Conservation (phyloP, 179 eudicot species). For the Nepenthes alata region DNA sequence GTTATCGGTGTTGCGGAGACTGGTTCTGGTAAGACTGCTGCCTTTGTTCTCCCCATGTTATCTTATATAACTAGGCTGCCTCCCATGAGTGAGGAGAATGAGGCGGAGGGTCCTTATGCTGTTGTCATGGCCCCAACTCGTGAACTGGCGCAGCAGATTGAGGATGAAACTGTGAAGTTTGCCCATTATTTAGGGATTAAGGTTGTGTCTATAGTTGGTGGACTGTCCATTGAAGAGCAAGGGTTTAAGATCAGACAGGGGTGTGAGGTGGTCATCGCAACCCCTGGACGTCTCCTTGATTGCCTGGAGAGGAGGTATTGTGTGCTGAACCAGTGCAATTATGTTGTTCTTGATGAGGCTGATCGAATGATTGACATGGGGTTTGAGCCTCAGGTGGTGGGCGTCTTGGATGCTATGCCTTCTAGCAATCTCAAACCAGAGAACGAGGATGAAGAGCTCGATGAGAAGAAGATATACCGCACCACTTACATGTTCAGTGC, state of each 20-base stretch:
- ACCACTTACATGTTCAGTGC: constrained; percentile 95
- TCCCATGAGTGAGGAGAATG: constrained; percentile 62
- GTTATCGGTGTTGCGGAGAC: constrained; percentile 92
- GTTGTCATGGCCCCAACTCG: constrained; percentile 91
- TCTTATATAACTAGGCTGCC: constrained; percentile 69
- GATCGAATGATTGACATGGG: constrained; percentile 97
- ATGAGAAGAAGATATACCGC: constrained; percentile 66
- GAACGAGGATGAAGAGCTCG: constrained; percentile 90
- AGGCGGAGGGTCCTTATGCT: constrained; percentile 88
- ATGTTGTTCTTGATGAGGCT: constrained; percentile 92
- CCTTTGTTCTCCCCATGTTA: constrained; percentile 89
- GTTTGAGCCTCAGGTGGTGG: constrained; percentile 83
- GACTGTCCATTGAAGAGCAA: constrained; percentile 81
- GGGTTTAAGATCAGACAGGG: constrained; percentile 83
- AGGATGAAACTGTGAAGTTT: constrained; percentile 79
- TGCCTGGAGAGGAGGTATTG: constrained; percentile 67
- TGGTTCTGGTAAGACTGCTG: constrained; percentile 91
- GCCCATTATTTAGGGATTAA: constrained; percentile 68
- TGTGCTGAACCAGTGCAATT: constrained; percentile 82
- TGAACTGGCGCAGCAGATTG: constrained; percentile 84
- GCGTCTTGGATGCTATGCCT: constrained; percentile 89
- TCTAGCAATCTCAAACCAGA: constrained; percentile 85
- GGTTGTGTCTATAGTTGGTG: constrained; percentile 85
- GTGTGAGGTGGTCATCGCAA: constrained; percentile 83
- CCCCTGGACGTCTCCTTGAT: constrained; percentile 82